Conservation (phyloP, 257 asterid genomes). For the Rauvolfia tetraphylla region DNA sequence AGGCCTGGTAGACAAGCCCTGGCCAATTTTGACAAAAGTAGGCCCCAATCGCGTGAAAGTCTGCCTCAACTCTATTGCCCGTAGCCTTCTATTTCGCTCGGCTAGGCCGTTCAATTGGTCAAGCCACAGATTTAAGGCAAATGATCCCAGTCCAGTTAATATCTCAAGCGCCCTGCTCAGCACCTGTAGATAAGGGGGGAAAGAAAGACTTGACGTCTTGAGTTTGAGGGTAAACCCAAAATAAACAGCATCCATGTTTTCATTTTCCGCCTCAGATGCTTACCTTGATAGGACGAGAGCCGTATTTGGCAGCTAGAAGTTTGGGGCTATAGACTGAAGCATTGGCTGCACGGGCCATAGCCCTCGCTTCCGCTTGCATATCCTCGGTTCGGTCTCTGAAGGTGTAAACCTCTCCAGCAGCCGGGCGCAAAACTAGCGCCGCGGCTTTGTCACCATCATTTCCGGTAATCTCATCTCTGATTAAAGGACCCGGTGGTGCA, state of each 20-base stretch:
- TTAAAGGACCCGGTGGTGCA: constrained; percentile 38
- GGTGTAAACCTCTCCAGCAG: constrained; percentile 19
- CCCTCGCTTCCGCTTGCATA: constrained; percentile 92
- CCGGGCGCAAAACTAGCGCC: constrained; percentile 23
- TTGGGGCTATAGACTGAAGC: constrained; percentile 76
- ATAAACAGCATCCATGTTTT: not conserved
- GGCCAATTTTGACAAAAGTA: constrained; percentile 93
- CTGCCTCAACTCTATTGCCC: constrained; percentile 70
- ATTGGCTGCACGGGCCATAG: constrained; percentile 80
- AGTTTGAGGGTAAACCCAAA: not conserved
- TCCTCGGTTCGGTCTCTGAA: constrained; percentile 76
- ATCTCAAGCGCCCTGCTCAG: constrained; percentile 66
- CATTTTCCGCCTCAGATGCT: not conserved
- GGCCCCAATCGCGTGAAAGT: constrained; percentile 87
- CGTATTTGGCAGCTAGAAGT: constrained; percentile 49
- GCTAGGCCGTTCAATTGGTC: constrained; percentile 56
- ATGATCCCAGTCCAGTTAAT: constrained; percentile 62
- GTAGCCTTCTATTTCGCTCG: constrained; percentile 52
- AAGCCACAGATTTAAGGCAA: constrained; percentile 71
- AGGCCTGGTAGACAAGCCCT: constrained; percentile 97
- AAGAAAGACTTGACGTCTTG: not conserved
- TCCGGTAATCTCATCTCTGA: constrained; percentile 32
- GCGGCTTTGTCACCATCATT: constrained; percentile 22
- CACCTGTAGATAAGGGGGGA: constrained; percentile 22
- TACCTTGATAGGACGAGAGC: constrained; percentile 74